Evolutionary conservation across 179 eudicot species (phyloP).

Genomic region (Vitellaria paradoxa): DNA sequence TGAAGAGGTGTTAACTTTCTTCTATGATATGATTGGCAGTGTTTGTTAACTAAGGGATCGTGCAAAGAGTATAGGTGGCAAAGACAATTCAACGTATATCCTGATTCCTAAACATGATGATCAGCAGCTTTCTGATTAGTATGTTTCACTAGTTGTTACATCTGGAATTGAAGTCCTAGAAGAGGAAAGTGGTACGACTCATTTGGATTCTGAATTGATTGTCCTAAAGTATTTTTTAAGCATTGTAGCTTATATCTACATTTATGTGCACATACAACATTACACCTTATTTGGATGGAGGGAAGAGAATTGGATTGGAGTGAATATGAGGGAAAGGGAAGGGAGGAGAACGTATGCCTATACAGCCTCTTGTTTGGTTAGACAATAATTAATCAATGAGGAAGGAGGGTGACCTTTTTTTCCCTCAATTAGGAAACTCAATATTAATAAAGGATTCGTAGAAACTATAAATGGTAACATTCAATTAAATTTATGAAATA

Average conservation of each 20-base stretch:
- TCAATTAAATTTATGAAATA: too few species aligned
- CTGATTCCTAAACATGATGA: conserved; percentile 47
- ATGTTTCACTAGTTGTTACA: conserved; percentile 25
- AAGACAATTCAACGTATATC: conserved; percentile 58
- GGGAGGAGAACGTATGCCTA: too few species aligned
- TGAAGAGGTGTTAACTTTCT: conserved; percentile 5
- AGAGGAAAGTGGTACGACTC: conserved; percentile 48
- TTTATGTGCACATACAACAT: background rate
- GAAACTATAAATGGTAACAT: too few species aligned
- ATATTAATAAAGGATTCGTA: too few species aligned
- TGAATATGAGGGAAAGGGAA: too few species aligned
- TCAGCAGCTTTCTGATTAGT: conserved; percentile 31
- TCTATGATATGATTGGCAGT: conserved; percentile 37
- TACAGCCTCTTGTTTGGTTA: too few species aligned
- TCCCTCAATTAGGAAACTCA: too few species aligned
- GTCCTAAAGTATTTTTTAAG: background rate
- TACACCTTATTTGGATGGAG: too few species aligned
- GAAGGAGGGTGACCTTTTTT: too few species aligned
- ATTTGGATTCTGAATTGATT: background rate
- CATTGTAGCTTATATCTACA: background rate
- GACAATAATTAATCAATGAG: too few species aligned
- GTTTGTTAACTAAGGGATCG: conserved; percentile 61
- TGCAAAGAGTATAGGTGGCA: conserved; percentile 59
- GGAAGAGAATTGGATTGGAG: too few species aligned
- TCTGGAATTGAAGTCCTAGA: conserved; percentile 41